A percentile compares a stretch with the other conserved stretches of the same genome.
phyloP scores from a whole-genome alignment of 2,329 filamentous ascomycete genomes.

The Dactylellina sp. region DNA sequence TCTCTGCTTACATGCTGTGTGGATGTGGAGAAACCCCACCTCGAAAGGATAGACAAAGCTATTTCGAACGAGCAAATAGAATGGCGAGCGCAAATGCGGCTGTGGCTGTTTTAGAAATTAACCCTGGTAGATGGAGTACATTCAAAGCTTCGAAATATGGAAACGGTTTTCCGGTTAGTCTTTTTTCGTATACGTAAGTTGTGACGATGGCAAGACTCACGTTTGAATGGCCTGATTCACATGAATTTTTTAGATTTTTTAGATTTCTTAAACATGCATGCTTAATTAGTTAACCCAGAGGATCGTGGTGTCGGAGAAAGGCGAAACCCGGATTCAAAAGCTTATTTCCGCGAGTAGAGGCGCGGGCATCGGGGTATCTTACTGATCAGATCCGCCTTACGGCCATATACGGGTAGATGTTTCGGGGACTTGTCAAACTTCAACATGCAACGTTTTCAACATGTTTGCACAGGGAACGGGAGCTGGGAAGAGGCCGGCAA shows the following conservation, averaged over 20 bases:
- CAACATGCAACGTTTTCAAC: not conserved
- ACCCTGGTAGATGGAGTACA: conserved; percentile 8
- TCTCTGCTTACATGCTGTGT: conserved; percentile 34
- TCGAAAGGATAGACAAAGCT: conserved; percentile 10
- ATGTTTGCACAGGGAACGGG: not conserved
- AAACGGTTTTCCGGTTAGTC: not conserved
- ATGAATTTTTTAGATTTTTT: conserved; percentile 18
- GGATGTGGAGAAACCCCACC: conserved; percentile 6
- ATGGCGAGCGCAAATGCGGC: conserved; percentile 38
- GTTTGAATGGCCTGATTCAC: conserved; percentile 22
- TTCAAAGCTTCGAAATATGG: conserved; percentile 11
- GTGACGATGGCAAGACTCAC: conserved; percentile 17
- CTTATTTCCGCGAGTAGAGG: conserved; percentile 31
- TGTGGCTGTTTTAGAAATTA: conserved; percentile 37
- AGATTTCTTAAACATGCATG: conserved; percentile 15
- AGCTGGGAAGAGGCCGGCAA: not conserved
- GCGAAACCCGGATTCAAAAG: conserved; percentile 30
- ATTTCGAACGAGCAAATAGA: conserved; percentile 12
- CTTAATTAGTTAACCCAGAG: not conserved
- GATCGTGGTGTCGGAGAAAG: conserved; percentile 6
- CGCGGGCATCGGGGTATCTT: conserved; percentile 15
- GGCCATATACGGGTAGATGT: not conserved
- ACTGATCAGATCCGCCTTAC: conserved; percentile 45
- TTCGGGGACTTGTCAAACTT: not conserved
- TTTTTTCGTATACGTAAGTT: conserved; percentile 6